Conservation (phyloP, 768 basidiomycete species). For the Amanita inopinata region DNA sequence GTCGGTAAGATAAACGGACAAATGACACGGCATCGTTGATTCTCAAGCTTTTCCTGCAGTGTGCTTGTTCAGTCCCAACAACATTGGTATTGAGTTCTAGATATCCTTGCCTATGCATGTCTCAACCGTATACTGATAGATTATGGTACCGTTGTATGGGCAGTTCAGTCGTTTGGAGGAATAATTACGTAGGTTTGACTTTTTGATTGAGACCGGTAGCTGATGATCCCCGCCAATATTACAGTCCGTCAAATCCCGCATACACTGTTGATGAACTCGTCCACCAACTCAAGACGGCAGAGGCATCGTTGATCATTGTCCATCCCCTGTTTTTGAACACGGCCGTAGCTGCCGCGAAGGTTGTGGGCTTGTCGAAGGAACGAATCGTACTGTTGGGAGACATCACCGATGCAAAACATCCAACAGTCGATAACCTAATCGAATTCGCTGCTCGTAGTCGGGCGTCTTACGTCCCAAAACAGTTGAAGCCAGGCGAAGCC, state of each 20-base stretch:
- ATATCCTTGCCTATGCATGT: background rate
- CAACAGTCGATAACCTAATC: slow-evolving; percentile 39
- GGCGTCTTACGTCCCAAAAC: slow-evolving; percentile 33
- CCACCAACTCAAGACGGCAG: slow-evolving; percentile 43
- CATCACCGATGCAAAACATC: slow-evolving; percentile 7
- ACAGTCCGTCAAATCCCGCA: slow-evolving; percentile 52
- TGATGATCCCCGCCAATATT: no score
- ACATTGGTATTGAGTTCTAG: slow-evolving; percentile 34
- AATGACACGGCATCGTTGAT: background rate
- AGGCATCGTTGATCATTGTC: slow-evolving; percentile 37
- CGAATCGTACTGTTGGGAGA: slow-evolving; percentile 30
- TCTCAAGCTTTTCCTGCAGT: slow-evolving; percentile 25
- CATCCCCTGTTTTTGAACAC: slow-evolving; percentile 34
- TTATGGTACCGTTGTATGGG: slow-evolving; percentile 50
- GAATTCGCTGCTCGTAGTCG: slow-evolving; percentile 25
- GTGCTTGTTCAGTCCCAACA: slow-evolving; percentile 55
- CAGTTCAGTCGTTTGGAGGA: slow-evolving; percentile 45
- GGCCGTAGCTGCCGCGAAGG: slow-evolving; percentile 34
- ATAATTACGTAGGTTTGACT: slow-evolving; percentile 42
- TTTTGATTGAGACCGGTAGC: slow-evolving; percentile 10
- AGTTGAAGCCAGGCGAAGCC: slow-evolving; percentile 45
- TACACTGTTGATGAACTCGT: slow-evolving; percentile 49
- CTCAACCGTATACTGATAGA: slow-evolving; percentile 24
- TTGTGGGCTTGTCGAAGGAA: slow-evolving; percentile 30
- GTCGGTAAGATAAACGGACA: slow-evolving; percentile 29